Base-by-base conservation (phyloP, 441 rosid genomes). In the Corymbia calophylla region DNA sequence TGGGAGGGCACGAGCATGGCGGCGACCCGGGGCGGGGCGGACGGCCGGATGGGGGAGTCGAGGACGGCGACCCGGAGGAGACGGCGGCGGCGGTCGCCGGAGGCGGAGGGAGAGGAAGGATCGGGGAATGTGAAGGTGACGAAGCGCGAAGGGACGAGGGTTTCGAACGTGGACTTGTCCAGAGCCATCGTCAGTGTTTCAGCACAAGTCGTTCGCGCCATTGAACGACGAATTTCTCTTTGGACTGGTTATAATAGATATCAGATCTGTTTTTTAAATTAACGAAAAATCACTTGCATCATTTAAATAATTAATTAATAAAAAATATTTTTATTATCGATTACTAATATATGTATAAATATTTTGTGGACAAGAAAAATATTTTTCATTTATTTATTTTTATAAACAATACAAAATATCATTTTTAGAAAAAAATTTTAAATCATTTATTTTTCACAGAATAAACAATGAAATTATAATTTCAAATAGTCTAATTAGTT, bases 41-140 rank as follows among this genome's bases (percentile, higher is more conserved):
- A 4, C 86, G 49, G 91, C 8, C 91, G 93, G 87, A 92, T 2
- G 17, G 98, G 98, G 7, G 98, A 95, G 93, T 97, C 99, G 89
- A 96, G 98, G 86, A 96, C 93, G 53, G 98, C 98, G 90, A 97
- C 89, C 10, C 95, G 96, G 93, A 97, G 94, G 86, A 93, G 94
- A 8, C 55, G 86, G 56, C 32, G 27, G 56, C 32, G 27, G 73
- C 31, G 51, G 18, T 13, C 31, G 68, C 8, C 9, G 70, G 91
- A 89, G 54, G 89, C 5, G 86, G 44, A 29, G 91, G 92, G 47
- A 6, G 55, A 9, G 17, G 13, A 48, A 17, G 95, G 95, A 73
- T 90, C 56, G 39, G 98, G 96, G 89, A 97, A 93, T 4, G 98
- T 95, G 94, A 97, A 95, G 91, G 96, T 87, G 88, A 95, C 53